Evolutionary conservation across 371 early-diverging fungal species (phyloP).

Genomic region (Batkoa obscura): DNA sequence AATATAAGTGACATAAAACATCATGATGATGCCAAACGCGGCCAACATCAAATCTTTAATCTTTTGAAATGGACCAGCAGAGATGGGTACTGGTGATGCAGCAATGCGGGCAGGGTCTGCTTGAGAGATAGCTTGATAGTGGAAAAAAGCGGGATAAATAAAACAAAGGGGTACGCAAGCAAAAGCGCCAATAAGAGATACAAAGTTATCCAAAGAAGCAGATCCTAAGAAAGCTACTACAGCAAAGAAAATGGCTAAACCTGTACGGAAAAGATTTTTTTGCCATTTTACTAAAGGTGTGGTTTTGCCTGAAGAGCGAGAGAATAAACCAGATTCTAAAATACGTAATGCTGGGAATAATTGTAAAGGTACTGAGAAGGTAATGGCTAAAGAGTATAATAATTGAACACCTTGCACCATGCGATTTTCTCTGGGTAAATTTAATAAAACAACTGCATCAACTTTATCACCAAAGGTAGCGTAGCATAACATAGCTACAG

Average conservation of each 20-base stretch:
- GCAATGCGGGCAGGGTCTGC: conserved; percentile 6
- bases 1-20: conserved; percentile 54
- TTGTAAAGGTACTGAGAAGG: conserved; percentile 61
- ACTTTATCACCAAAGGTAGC: conserved; percentile 58
- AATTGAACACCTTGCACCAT: conserved; percentile 44
- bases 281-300: conserved; percentile 61
- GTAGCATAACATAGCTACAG: conserved; percentile 55
- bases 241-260: conserved; percentile 38
- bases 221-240: conserved; percentile 52
- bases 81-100: conserved; percentile 5
- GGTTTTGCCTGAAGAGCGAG: conserved; percentile 40
- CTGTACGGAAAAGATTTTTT: conserved; percentile 61
- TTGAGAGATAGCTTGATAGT: conserved; percentile 33
- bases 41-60: conserved; percentile 36
- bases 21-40: conserved; percentile 44
- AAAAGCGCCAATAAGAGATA: conserved; percentile 56
- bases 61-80: conserved; percentile 12
- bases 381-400: conserved; percentile 70
- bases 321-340: conserved; percentile 50
- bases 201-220: conserved; percentile 61
- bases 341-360: conserved; percentile 73
- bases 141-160: conserved; percentile 69
- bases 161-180: conserved; percentile 54
- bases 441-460: conserved; percentile 56
- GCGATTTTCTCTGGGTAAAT: conserved; percentile 44